Base-by-base conservation (phyloP, 2,329 filamentous ascomycete species). In the Chaetothyriales sp. region DNA sequence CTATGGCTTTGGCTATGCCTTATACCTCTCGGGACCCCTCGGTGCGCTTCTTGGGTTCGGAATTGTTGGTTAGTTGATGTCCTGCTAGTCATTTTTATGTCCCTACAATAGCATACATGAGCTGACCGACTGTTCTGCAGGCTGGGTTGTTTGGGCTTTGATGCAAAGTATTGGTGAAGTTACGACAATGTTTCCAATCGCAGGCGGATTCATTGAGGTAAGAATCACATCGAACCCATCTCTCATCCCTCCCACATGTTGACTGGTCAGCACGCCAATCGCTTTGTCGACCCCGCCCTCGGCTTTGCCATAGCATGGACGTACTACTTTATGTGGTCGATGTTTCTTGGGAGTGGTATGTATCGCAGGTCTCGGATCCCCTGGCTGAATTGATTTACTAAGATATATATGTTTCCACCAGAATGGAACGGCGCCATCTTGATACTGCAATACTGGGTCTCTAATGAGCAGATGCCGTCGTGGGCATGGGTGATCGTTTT, bases 341-440 rank as follows among this genome's bases (percentile, higher is more conserved):
- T 86, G 5, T 51, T 47, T 39, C 45, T 51, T n/a, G 46, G 39
- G 7, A 51, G 47, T 51, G 62, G 60, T 64, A 62, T 47, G 66
- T 64, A 63, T 66, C 81, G 82, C 73, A 3, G 6, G 79, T n/a
- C 78, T 82, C 51, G 86, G 83, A 0, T 84, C 78, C 58, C 81
- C 83, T 0, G 74, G 87, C 8, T 83, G 88, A 62, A 70, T 88
- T 42, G 84, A 75, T 0, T 80, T 79, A 15, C 75, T 77, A 19
- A 74, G 75, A 39, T 74, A 81, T 1, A 65, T 83, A 19, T 77
- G 22, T 25, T 25, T 25, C 6, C 49, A 5, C 25, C 43, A 49
- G 70, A 73, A 57, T 73, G 71, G 49, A 72, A 73, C 54, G 66
- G 67, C 5, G 68, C 72, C 43, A 67, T 68, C 1, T 62, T 71